Percentiles rank a stretch among this genome's conserved stretches.
Evolutionary conservation across 495 filamentous ascomycete genomes (phyloP).

Genomic region (Talaromyces adpressus): DNA sequence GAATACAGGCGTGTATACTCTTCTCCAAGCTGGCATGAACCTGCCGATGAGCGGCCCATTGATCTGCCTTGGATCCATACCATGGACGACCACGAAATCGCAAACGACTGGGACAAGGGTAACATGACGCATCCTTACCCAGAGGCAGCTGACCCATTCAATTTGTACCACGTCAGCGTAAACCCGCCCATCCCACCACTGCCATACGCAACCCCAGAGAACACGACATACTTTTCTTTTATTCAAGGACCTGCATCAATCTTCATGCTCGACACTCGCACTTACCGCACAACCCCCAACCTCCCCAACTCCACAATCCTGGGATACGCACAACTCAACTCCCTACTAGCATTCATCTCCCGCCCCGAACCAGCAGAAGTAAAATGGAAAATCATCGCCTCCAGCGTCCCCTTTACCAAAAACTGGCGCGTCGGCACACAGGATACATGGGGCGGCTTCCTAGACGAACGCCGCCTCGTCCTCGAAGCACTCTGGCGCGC

Average conservation of each 20-base stretch:
- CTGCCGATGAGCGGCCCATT: slow-evolving; percentile 32
- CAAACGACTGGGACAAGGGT: slow-evolving; percentile 74
- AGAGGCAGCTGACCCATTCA: slow-evolving; percentile 77
- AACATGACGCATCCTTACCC: slow-evolving; percentile 67
- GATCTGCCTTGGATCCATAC: slow-evolving; percentile 94
- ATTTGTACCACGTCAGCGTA: slow-evolving; percentile 72
- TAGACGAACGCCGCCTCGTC: slow-evolving; percentile 67
- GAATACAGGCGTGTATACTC: slow-evolving; percentile 92
- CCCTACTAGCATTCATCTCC: slow-evolving; percentile 69
- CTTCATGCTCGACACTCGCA: slow-evolving; percentile 90
- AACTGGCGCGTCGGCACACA: slow-evolving; percentile 81
- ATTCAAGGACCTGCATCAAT: slow-evolving; percentile 83
- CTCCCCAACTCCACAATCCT: slow-evolving; percentile 75
- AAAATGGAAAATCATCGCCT: slow-evolving; percentile 87
- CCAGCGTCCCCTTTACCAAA: slow-evolving; percentile 88
- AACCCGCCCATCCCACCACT: slow-evolving; percentile 65
- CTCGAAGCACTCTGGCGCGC: slow-evolving; percentile 89
- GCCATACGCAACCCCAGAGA: slow-evolving; percentile 31
- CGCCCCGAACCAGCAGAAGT: slow-evolving; percentile 64
- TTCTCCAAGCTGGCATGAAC: slow-evolving; percentile 77
- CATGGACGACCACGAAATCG: slow-evolving; percentile 92
- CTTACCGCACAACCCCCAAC: slow-evolving; percentile 65
- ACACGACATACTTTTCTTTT: slow-evolving; percentile 78
- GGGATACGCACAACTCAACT: slow-evolving; percentile 66
- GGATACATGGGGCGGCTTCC: slow-evolving; percentile 91